Evolutionary conservation across 305 asterid species (phyloP).

Genomic region (Fraxinus paxiana): DNA sequence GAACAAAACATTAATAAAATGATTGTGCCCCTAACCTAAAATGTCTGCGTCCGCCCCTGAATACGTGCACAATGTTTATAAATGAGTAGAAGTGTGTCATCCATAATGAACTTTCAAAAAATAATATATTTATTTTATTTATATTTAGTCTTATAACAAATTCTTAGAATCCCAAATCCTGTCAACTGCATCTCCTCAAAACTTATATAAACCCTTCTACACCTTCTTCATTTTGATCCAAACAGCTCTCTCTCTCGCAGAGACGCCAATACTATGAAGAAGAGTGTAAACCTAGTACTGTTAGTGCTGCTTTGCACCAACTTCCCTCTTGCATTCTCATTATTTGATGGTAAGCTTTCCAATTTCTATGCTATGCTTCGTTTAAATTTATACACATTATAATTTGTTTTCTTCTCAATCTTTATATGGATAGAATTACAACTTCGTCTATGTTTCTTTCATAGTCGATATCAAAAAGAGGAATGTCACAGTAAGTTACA

Average conservation of each 20-base stretch:
- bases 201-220: conserved; percentile 10
- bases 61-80: background rate
- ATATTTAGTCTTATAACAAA: background rate
- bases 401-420: background rate
- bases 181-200: background rate
- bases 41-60: too few species aligned
- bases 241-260: background rate
- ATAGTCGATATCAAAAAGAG: background rate
- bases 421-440: background rate
- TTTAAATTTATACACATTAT: background rate
- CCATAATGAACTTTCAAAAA: background rate
- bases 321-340: conserved; percentile 19
- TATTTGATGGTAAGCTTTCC: conserved; percentile 25
- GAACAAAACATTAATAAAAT: too few species aligned
- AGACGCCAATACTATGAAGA: background rate
- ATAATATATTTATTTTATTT: background rate
- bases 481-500: too few species aligned
- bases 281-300: background rate
- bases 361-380: background rate
- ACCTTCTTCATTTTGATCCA: background rate
- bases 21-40: too few species aligned
- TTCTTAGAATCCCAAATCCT: too few species aligned
- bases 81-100: background rate
- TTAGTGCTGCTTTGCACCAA: conserved; percentile 17
- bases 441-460: background rate